Percentiles rank a stretch among this genome's conserved stretches.
phyloP scores from a whole-genome alignment of 2,329 filamentous ascomycete species.

The Alternaria ethzedia region DNA sequence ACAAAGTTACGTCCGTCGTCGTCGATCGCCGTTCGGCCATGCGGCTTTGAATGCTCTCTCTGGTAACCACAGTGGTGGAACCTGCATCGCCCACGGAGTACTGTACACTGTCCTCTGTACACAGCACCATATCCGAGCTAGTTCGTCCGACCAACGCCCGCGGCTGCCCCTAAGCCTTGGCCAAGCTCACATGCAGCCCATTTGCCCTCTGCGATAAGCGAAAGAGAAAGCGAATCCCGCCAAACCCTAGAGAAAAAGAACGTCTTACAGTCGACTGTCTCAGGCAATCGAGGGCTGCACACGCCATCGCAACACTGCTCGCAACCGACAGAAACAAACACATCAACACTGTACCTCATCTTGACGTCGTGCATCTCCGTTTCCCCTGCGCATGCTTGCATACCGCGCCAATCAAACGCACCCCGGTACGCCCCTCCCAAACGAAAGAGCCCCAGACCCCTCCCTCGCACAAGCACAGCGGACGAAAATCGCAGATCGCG shows the following conservation, averaged over 20 bases:
- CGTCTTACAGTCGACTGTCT: not conserved
- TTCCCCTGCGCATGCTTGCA: not conserved
- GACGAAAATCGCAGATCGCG: slow-evolving; percentile 14
- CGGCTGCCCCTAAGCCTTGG: not conserved
- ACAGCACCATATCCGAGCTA: not conserved
- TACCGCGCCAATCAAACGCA: not conserved
- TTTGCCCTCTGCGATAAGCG: slow-evolving; percentile 1
- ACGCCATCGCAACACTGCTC: not conserved
- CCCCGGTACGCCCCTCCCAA: not conserved
- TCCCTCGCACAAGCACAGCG: not conserved
- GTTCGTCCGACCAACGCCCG: slow-evolving; percentile 3
- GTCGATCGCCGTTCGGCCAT: not conserved
- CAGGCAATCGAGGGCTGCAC: not conserved
- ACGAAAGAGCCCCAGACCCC: not conserved
- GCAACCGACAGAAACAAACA: not conserved
- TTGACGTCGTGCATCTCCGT: not conserved
- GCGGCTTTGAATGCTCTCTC: not conserved
- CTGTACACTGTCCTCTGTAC: not conserved
- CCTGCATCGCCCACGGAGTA: not conserved
- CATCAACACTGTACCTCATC: not conserved
- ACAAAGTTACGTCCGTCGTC: not conserved
- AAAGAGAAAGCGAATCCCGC: not conserved
- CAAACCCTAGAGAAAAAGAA: not conserved
- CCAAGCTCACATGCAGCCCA: not conserved
- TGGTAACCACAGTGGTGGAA: not conserved